A percentile compares a stretch with the other conserved stretches of the same genome.
These are phyloP conservation scores for Lactifluus volemus DNA, from an alignment of 768 basidiomycete species.

Conservation along the genomic window DNA sequence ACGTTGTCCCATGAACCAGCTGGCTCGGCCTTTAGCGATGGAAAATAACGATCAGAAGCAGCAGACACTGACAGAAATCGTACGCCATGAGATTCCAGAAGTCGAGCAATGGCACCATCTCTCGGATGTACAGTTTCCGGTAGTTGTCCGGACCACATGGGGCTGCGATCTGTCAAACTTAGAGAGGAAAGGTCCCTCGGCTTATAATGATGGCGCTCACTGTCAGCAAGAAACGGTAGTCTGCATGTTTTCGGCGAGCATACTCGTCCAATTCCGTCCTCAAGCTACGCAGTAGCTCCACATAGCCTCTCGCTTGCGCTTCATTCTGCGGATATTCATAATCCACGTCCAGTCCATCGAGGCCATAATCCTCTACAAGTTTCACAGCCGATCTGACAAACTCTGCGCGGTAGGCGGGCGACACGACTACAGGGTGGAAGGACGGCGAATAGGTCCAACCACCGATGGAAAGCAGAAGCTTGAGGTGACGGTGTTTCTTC, in stretches of 20 bases:
- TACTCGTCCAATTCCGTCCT: constrained; percentile 69
- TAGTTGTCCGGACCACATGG: constrained; percentile 89
- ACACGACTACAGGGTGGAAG: constrained; percentile 76
- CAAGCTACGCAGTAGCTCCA: constrained; percentile 69
- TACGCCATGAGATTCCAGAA: constrained; percentile 99
- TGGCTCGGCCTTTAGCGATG: constrained; percentile 23
- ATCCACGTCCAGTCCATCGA: constrained; percentile 89
- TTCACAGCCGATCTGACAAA: constrained; percentile 79
- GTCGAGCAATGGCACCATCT: constrained; percentile 84
- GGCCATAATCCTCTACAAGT: constrained; percentile 82
- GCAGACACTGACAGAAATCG: constrained; percentile 52
- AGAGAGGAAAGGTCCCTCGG: neutral
- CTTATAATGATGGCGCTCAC: constrained; percentile 34
- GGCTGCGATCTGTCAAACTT: constrained; percentile 62
- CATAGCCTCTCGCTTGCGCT: constrained; percentile 74
- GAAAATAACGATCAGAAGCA: constrained; percentile 1
- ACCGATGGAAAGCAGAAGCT: constrained; percentile 80
- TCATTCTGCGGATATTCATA: constrained; percentile 87
- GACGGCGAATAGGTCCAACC: constrained; percentile 91
- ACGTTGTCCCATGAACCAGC: constrained; percentile 69
- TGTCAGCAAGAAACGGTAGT: constrained; percentile 64
- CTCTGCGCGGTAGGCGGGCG: constrained; percentile 47
- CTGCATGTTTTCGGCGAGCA: constrained; percentile 51
- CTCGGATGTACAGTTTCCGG: constrained; percentile 61
- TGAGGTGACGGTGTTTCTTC: constrained; percentile 73